Percentiles rank a stretch among this genome's conserved stretches.
Evolutionary conservation across 129 eudicot genomes (phyloP).

Genomic region (Artemisia argyi): DNA sequence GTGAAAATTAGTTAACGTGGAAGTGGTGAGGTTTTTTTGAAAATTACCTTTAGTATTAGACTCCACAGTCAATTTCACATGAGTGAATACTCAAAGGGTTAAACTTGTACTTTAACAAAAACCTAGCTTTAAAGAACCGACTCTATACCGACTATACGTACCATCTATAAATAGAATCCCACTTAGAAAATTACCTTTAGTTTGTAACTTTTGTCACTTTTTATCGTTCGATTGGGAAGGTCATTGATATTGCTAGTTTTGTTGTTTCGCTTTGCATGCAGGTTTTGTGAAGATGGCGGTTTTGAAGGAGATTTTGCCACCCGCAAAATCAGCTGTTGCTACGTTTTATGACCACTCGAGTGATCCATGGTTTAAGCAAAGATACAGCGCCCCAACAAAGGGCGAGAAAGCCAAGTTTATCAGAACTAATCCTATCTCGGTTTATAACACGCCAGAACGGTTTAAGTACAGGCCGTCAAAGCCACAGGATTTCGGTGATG

Average conservation of each 20-base stretch:
- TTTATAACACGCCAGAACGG: conserved; percentile 62
- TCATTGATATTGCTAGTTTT: neutral
- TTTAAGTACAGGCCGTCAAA: conserved; percentile 64
- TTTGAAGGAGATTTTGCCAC: conserved; percentile 74
- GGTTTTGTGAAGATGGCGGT: conserved; percentile 49
- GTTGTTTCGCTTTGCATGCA: neutral
- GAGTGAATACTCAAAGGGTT: too few species aligned
- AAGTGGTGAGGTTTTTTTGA: too few species aligned
- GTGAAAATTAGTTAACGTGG: too few species aligned
- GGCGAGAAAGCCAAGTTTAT: conserved; percentile 41
- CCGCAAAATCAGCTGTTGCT: conserved; percentile 59
- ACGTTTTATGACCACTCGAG: conserved; percentile 72
- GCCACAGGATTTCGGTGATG: conserved; percentile 91
- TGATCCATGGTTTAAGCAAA: conserved; percentile 89
- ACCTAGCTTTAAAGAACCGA: too few species aligned
- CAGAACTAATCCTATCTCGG: conserved; percentile 49
- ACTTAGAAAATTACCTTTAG: too few species aligned
- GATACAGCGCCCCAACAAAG: conserved; percentile 62
- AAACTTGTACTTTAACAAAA: too few species aligned
- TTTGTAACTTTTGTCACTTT: neutral
- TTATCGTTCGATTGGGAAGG: neutral
- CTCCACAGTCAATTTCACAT: too few species aligned
- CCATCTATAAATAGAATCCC: too few species aligned
- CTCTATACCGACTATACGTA: too few species aligned
- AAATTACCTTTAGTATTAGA: too few species aligned